A percentile compares a stretch with the other conserved stretches of the same genome.
Conservation (phyloP, 1,284 basidiomycete species). For the Phellinidium pouzarii region DNA sequence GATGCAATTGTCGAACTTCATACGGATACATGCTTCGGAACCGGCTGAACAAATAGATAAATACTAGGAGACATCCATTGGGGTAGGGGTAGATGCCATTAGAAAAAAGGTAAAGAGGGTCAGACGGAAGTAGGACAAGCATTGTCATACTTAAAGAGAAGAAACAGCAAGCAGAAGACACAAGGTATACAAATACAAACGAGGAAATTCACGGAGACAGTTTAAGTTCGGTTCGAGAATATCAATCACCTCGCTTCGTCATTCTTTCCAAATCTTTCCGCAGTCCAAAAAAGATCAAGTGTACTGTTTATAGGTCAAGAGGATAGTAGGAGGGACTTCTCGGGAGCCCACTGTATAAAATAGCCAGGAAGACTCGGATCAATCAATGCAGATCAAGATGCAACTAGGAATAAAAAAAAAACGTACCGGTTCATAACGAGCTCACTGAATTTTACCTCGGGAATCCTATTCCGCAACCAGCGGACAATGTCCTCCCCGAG, state of each 20-base stretch:
- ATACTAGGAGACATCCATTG: not conserved
- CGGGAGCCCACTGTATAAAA: not conserved
- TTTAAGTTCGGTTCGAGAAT: not conserved
- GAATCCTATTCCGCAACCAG: slow-evolving; percentile 54
- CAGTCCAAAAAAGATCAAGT: not conserved
- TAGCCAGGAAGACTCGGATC: not conserved
- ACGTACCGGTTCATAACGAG: slow-evolving; percentile 23
- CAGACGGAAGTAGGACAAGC: not conserved
- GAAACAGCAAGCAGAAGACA: not conserved
- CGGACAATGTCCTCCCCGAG: slow-evolving; percentile 57
- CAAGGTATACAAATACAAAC: not conserved
- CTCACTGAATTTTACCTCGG: slow-evolving; percentile 54
- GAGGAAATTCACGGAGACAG: not conserved
- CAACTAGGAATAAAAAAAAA: not conserved
- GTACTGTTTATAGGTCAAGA: slow-evolving; percentile 1
- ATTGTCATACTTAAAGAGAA: not conserved
- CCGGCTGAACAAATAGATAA: not conserved
- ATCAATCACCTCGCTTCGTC: not conserved
- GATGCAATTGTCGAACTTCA: not conserved
- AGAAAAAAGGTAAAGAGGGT: not conserved
- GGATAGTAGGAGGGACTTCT: slow-evolving; percentile 9
- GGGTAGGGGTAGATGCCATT: too few relatives aligned
- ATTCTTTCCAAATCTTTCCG: not conserved
- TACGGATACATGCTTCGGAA: not conserved
- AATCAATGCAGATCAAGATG: not conserved